Percentiles rank a stretch among this genome's conserved stretches.
These are phyloP conservation scores for Clitopilus passeckerianus DNA, from an alignment of 768 basidiomycete genomes.

Conservation along the genomic window DNA sequence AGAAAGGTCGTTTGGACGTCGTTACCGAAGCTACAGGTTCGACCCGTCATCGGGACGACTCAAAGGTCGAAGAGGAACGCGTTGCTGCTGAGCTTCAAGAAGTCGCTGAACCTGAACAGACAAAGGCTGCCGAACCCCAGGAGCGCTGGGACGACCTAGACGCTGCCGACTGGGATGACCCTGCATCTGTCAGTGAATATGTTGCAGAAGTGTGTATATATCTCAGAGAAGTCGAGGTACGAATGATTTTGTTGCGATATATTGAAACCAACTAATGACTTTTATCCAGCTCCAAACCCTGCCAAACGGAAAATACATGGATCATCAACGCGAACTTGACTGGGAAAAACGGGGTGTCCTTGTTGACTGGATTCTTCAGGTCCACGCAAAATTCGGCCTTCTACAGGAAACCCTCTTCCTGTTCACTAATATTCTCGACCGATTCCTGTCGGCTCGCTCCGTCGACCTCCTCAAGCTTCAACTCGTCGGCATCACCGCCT, in stretches of 20 bases:
- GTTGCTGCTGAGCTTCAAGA: constrained; percentile 32
- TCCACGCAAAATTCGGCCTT: constrained; percentile 82
- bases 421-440: constrained; percentile 79
- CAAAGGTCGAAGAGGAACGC: constrained; percentile 28
- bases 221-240: constrained; percentile 78
- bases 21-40: constrained; percentile 6
- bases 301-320: constrained; percentile 85
- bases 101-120: constrained; percentile 10
- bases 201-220: constrained; percentile 86
- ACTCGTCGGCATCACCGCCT: constrained; percentile 82
- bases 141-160: constrained; percentile 82
- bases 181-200: constrained; percentile 90
- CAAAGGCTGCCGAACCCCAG: constrained; percentile 30
- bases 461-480: constrained; percentile 84
- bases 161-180: constrained; percentile 83
- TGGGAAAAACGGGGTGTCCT: constrained; percentile 90
- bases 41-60: constrained; percentile 18
- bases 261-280: constrained; percentile 5
- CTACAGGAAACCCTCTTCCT: constrained; percentile 91
- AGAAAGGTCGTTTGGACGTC: neutral
- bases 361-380: constrained; percentile 91
- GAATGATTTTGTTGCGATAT: neutral
- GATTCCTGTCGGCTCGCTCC: constrained; percentile 64
- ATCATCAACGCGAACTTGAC: constrained; percentile 72
- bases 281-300: constrained; percentile 57